Percentiles rank a stretch among this genome's conserved stretches.
Evolutionary conservation across 192 early-diverging fungal genomes (phyloP).

Genomic region (Coemansia sp.): DNA sequence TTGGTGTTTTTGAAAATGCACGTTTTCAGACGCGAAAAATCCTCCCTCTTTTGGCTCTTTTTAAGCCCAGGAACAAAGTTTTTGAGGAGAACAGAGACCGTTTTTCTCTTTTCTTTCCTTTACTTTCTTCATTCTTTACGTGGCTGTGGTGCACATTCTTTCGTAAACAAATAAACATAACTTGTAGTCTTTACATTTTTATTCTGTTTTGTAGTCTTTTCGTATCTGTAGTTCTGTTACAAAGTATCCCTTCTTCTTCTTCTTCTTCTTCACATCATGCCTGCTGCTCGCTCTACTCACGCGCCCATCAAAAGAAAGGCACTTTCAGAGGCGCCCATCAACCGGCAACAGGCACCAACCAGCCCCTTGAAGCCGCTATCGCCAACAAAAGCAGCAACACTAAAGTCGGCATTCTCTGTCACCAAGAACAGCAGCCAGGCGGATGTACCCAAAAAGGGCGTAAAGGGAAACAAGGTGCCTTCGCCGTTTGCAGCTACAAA

Average conservation of each 20-base stretch:
- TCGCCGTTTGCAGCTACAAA: conserved; percentile 42
- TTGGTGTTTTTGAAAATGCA: conserved; percentile 11
- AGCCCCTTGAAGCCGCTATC: conserved; percentile 8
- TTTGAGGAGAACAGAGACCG: background rate
- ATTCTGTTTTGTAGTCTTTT: background rate
- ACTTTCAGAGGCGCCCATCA: conserved; percentile 37
- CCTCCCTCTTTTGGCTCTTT: background rate
- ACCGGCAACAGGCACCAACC: conserved; percentile 16
- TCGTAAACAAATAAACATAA: conserved; percentile 10
- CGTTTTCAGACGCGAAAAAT: conserved; percentile 6
- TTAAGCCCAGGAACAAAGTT: background rate
- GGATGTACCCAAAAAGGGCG: background rate
- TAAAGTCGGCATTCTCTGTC: conserved; percentile 37
- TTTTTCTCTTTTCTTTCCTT: background rate
- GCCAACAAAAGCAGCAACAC: conserved; percentile 11
- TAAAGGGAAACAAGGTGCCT: conserved; percentile 12
- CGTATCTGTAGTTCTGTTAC: background rate
- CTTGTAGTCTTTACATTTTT: background rate
- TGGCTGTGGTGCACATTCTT: background rate
- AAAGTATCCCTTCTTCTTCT: background rate
- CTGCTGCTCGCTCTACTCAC: conserved; percentile 34
- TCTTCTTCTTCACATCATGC: conserved; percentile 22
- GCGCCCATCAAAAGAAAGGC: conserved; percentile 19
- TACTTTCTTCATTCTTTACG: background rate
- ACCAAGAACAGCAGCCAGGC: conserved; percentile 28